These are phyloP conservation scores for Aspergillus intermedius DNA, from an alignment of 2,329 filamentous ascomycete species.

Conservation along the genomic window DNA sequence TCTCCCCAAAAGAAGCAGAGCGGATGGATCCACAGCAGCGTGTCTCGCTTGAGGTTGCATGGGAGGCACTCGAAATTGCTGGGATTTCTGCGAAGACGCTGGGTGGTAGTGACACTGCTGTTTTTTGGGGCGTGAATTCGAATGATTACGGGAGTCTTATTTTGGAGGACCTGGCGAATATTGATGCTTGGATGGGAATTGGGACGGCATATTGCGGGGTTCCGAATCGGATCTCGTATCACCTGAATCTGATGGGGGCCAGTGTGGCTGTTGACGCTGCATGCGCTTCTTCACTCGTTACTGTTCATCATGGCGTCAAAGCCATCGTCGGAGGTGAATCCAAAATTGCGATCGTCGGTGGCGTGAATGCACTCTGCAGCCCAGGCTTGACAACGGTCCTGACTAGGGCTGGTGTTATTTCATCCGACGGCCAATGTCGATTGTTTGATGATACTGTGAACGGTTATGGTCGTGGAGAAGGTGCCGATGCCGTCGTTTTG, in stretches of 20 bases:
- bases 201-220: conserved; percentile 35
- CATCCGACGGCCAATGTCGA: conserved; percentile 22
- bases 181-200: conserved; percentile 36
- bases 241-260: conserved; percentile 18
- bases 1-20: conserved; percentile 22
- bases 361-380: conserved; percentile 28
- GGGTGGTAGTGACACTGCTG: conserved; percentile 21
- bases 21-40: conserved; percentile 27
- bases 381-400: conserved; percentile 28
- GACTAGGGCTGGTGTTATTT: conserved; percentile 22
- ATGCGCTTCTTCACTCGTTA: conserved; percentile 18
- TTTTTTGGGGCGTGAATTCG: conserved; percentile 27
- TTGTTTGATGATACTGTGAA: conserved; percentile 26
- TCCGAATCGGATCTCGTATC: conserved; percentile 19
- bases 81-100: conserved; percentile 14
- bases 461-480: conserved; percentile 29
- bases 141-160: conserved; percentile 33
- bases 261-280: conserved; percentile 18
- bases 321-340: conserved; percentile 11
- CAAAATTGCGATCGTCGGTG: conserved; percentile 14
- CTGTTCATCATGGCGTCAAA: conserved; percentile 13
- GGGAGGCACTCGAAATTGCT: conserved; percentile 20
- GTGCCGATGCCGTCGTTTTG: conserved; percentile 23
- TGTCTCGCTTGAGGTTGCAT: conserved; percentile 16
- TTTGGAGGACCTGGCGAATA: conserved; percentile 31